Percentiles rank a stretch among this genome's conserved stretches.
Conservation (phyloP, 2,329 filamentous ascomycete genomes). For the Beauveria brongniartii region DNA sequence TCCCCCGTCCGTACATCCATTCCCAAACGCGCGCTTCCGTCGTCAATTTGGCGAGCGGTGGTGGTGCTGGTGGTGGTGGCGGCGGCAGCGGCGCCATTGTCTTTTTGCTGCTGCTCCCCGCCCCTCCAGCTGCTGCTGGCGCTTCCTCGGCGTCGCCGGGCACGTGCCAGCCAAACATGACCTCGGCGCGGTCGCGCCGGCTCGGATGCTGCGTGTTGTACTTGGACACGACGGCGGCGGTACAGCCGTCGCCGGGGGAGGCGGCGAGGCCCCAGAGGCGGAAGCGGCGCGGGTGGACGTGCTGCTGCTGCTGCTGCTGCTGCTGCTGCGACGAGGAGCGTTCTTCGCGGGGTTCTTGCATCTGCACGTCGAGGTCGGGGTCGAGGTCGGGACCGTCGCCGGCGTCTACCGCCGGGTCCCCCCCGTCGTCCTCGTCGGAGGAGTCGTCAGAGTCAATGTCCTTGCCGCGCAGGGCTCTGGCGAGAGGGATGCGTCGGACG, state of each 20-base stretch:
- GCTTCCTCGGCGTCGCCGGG: slow-evolving; percentile 6
- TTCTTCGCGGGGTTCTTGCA: slow-evolving; percentile 19
- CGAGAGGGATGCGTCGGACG: slow-evolving; percentile 35
- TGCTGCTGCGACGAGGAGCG: slow-evolving; percentile 15
- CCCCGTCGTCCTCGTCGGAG: slow-evolving; percentile 19
- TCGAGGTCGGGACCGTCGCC: background rate
- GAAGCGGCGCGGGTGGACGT: slow-evolving; percentile 41
- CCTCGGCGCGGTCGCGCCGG: slow-evolving; percentile 28
- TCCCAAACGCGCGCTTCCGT: slow-evolving; percentile 50
- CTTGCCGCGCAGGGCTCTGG: slow-evolving; percentile 33
- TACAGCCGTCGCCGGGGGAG: slow-evolving; percentile 44
- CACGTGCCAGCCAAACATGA: slow-evolving; percentile 29
- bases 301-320: slow-evolving; percentile 25
- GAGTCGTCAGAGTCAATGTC: slow-evolving; percentile 27
- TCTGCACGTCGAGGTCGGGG: slow-evolving; percentile 21
- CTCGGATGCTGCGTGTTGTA: slow-evolving; percentile 42
- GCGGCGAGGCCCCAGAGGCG: slow-evolving; percentile 45
- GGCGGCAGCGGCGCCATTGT: background rate
- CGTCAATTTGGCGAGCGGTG: slow-evolving; percentile 26
- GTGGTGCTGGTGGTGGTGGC: background rate
- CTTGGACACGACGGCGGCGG: slow-evolving; percentile 41
- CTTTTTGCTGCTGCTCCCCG: background rate
- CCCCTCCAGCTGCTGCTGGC: background rate
- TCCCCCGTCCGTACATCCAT: slow-evolving; percentile 49
- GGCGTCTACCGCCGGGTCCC: background rate